Conservation (phyloP, 2,329 filamentous ascomycete genomes). For the Fusarium brevicatenulatum region DNA sequence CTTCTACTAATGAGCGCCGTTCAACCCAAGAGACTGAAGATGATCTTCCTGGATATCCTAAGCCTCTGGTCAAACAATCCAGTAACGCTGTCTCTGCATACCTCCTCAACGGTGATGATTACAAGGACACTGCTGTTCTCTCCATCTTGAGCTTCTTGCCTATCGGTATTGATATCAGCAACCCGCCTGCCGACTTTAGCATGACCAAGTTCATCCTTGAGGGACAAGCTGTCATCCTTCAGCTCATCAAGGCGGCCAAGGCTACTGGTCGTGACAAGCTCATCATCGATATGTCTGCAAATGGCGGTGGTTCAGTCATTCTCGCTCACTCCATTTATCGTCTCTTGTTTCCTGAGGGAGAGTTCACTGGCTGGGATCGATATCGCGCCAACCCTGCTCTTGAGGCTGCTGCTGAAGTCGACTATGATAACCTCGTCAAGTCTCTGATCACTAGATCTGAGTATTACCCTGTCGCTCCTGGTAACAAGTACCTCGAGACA, state of each 20-base stretch:
- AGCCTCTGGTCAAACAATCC: slow-evolving; percentile 31
- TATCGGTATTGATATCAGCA: slow-evolving; percentile 8
- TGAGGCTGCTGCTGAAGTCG: slow-evolving; percentile 24
- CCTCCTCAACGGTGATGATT: slow-evolving; percentile 31
- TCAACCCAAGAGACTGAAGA: neutral
- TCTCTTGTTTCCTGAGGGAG: slow-evolving; percentile 35
- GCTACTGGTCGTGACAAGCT: slow-evolving; percentile 38
- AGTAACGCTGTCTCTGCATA: slow-evolving; percentile 27
- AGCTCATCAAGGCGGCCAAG: slow-evolving; percentile 35
- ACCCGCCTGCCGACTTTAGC: neutral
- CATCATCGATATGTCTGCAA: slow-evolving; percentile 40
- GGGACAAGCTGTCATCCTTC: slow-evolving; percentile 25
- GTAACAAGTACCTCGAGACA: slow-evolving; percentile 23
- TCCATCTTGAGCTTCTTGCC: slow-evolving; percentile 41
- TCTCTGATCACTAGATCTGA: slow-evolving; percentile 16
- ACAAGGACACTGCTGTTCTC: slow-evolving; percentile 38
- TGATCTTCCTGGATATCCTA: slow-evolving; percentile 21
- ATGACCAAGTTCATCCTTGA: slow-evolving; percentile 31
- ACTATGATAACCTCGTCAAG: slow-evolving; percentile 30
- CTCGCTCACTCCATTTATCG: slow-evolving; percentile 37
- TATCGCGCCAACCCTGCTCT: slow-evolving; percentile 39
- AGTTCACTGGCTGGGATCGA: slow-evolving; percentile 32
- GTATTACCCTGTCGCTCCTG: slow-evolving; percentile 23
- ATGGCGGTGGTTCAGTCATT: slow-evolving; percentile 37
- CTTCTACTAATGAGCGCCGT: slow-evolving; percentile 18